Base-by-base conservation (phyloP, 225 moss, liverwort and hornwort genomes). In the Sphagnum contortum region DNA sequence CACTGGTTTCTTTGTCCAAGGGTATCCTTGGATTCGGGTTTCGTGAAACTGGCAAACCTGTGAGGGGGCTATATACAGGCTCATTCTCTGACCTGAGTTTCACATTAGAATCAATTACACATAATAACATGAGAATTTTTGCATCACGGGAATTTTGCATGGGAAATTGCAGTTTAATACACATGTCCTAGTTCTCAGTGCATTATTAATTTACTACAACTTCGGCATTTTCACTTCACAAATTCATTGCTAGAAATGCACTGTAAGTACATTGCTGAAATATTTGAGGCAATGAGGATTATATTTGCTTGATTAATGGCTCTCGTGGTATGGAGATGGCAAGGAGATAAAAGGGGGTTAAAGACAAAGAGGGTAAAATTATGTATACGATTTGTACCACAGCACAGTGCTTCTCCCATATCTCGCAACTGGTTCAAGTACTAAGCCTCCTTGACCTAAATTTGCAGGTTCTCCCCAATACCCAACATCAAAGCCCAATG, bases 391-490 rank as follows among this genome's bases (percentile, higher is more conserved):
- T 46, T 66, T 56, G 14, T 65, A 84, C 84, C 80, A 84, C 48
- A 48, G 66, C 0, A 2, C 48, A 55, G 70, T 75, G 45, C 75
- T 81, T 64, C 68, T 84, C 6, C 84, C 84, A 55, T 51, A 74
- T 3, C 59, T 77, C 44, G 72, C 64, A 69, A 69, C 47, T 2
- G 72, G 45, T 1, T 84, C 80, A 54, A 84, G 80, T 47, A 84
- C 80, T 64, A 69, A 69, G 12, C 78, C 61, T 64, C 84, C 84
- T 59, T 78, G 80, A 57, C 84, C 84, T 48, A 84, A 73, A 50
- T 71, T 73, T 62, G 78, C 77, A 45, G 84, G 80, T 69, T 72
- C 70, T 58, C 84, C 84, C 84, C 80, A 84, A 59, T 77, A 81
- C 1, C 80, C 78, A 64, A 81, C 68, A 1, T 81, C 53, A 0